A percentile compares a stretch with the other conserved stretches of the same genome.
These are phyloP conservation scores for Caryopteris hybrid DNA, from an alignment of 305 asterid genomes.

Conservation along the genomic window DNA sequence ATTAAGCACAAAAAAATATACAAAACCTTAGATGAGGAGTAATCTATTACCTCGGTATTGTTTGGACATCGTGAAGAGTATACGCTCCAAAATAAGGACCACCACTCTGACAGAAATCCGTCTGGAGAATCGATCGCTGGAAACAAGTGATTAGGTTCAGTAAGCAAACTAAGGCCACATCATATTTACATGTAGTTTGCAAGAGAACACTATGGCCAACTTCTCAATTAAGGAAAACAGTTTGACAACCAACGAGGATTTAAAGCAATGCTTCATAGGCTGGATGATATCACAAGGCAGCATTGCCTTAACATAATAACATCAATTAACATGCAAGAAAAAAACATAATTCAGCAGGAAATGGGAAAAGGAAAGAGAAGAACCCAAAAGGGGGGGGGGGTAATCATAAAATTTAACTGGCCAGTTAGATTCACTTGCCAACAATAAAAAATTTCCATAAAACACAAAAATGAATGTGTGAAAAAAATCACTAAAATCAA, in stretches of 20 bases:
- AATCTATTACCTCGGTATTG: background rate
- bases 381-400: too few relatives aligned
- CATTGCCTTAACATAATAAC: background rate
- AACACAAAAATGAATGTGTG: background rate
- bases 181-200: background rate
- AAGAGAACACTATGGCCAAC: background rate
- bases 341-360: background rate
- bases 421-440: background rate
- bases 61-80: background rate
- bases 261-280: background rate
- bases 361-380: background rate
- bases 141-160: background rate
- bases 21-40: constrained; percentile 16
- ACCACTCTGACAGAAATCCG: constrained; percentile 34
- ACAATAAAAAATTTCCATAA: background rate
- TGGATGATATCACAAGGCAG: background rate
- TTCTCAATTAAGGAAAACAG: background rate
- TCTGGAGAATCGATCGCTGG: constrained; percentile 27
- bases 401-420: background rate
- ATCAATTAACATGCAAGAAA: background rate
- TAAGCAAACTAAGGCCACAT: background rate
- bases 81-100: constrained; percentile 28
- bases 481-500: background rate
- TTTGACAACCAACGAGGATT: background rate
- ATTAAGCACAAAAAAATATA: background rate